Percentiles rank a stretch among this genome's conserved stretches.
These are phyloP conservation scores for Cenchrus americanus DNA, from an alignment of 176 grass and related monocot species.

Conservation along the genomic window DNA sequence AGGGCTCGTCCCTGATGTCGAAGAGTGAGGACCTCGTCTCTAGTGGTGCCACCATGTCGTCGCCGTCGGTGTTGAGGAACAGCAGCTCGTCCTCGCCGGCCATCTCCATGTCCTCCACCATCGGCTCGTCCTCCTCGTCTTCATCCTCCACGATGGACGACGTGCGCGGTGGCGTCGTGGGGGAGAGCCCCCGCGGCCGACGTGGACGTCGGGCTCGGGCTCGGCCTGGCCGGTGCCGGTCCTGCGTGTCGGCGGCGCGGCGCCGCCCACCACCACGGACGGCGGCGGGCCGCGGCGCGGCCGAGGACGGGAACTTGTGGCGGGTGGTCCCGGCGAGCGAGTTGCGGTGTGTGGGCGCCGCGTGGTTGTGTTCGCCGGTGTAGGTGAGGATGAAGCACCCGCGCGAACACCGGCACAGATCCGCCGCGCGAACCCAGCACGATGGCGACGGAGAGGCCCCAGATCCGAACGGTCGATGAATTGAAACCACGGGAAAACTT, in stretches of 20 bases:
- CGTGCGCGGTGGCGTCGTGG: slow-evolving; percentile 54
- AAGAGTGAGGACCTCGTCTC: slow-evolving; percentile 37
- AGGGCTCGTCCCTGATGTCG: slow-evolving; percentile 41
- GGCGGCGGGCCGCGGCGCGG: slow-evolving; percentile 26
- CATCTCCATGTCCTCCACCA: slow-evolving; percentile 81
- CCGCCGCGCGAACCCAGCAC: too few species aligned
- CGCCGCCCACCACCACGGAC: slow-evolving; percentile 11
- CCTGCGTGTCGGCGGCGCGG: background rate
- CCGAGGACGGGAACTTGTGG: slow-evolving; percentile 49
- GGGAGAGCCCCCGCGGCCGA: slow-evolving; percentile 43
- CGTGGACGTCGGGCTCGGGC: slow-evolving; percentile 22
- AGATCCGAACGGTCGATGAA: too few species aligned
- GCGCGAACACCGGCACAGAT: too few species aligned
- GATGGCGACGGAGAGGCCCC: too few species aligned
- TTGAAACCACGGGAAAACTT: too few species aligned
- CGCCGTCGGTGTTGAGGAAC: slow-evolving; percentile 51
- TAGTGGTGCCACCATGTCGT: background rate
- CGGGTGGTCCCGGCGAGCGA: slow-evolving; percentile 81
- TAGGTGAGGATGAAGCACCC: slow-evolving; percentile 89
- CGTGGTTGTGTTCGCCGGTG: slow-evolving; percentile 91
- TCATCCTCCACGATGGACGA: slow-evolving; percentile 57
- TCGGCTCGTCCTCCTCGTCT: slow-evolving; percentile 58
- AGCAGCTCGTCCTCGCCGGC: slow-evolving; percentile 81
- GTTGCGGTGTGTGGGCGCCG: slow-evolving; percentile 78
- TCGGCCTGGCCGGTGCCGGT: slow-evolving; percentile 10